Conservation (phyloP, 1,284 basidiomycete species). For the Ustilago sp. region DNA sequence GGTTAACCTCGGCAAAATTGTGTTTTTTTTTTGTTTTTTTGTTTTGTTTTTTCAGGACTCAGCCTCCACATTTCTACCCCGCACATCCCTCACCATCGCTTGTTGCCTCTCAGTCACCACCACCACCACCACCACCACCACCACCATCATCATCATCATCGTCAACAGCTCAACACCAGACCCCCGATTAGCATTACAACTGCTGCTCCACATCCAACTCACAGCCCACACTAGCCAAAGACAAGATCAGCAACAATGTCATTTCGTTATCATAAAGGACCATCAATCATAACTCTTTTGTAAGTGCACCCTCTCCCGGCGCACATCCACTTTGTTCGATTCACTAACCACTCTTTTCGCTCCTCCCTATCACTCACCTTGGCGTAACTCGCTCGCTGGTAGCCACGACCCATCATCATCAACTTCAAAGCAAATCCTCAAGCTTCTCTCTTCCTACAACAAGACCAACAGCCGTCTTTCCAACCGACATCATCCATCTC, state of each 20-base stretch:
- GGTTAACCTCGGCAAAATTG: slow-evolving; percentile 7
- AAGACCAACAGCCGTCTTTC: neutral
- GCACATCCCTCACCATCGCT: too few relatives aligned
- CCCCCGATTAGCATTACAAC: neutral
- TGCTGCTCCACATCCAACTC: neutral
- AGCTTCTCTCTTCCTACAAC: slow-evolving; percentile 27
- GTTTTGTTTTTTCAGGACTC: neutral
- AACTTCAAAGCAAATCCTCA: slow-evolving; percentile 36
- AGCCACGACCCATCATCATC: slow-evolving; percentile 30
- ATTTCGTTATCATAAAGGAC: slow-evolving; percentile 40
- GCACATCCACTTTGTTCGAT: neutral
- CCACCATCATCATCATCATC: slow-evolving; percentile 3
- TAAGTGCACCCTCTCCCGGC: slow-evolving; percentile 11
- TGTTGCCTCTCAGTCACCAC: neutral
- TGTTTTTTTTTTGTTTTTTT: too few relatives aligned
- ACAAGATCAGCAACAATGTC: slow-evolving; percentile 23
- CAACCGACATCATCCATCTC: slow-evolving; percentile 7
- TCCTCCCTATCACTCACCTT: neutral
- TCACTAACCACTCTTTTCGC: neutral
- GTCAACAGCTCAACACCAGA: slow-evolving; percentile 1
- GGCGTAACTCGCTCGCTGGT: neutral
- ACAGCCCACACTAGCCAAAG: neutral
- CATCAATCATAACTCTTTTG: slow-evolving; percentile 48
- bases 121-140: neutral
- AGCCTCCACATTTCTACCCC: slow-evolving; percentile 23